Percentiles rank a stretch among this genome's conserved stretches.
These are phyloP conservation scores for Dactylellina leptospora DNA, from an alignment of 2,329 filamentous ascomycete species.

Conservation along the genomic window DNA sequence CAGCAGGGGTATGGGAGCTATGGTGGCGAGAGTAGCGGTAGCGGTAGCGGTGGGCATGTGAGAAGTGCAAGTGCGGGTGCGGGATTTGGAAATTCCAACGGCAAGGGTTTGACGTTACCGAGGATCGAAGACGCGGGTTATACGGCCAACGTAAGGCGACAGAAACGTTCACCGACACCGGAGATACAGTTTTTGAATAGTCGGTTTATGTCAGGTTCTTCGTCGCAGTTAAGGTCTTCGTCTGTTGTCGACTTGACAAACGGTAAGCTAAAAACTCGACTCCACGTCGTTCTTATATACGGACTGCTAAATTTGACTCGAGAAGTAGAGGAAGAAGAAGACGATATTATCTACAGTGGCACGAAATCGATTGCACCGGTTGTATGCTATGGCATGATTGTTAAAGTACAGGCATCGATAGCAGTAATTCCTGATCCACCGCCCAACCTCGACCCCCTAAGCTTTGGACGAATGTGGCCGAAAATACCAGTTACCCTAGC, in stretches of 20 bases:
- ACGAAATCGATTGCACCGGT: slow-evolving; percentile 41
- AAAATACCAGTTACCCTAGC: slow-evolving; percentile 41
- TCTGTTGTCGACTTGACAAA: slow-evolving; percentile 46
- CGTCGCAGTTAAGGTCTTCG: slow-evolving; percentile 25
- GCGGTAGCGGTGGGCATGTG: background rate
- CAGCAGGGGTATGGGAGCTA: slow-evolving; percentile 20
- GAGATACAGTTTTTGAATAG: slow-evolving; percentile 52
- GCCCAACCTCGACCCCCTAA: slow-evolving; percentile 41
- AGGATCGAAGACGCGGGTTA: slow-evolving; percentile 35
- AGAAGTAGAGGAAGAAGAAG: slow-evolving; percentile 38
- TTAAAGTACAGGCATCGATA: slow-evolving; percentile 45
- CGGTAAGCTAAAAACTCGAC: slow-evolving; percentile 18
- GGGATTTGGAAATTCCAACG: slow-evolving; percentile 20
- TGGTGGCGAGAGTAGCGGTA: slow-evolving; percentile 6
- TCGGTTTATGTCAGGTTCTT: slow-evolving; percentile 32
- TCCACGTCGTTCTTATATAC: background rate
- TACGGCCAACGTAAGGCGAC: slow-evolving; percentile 2
- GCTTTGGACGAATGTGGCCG: slow-evolving; percentile 50
- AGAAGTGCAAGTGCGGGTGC: slow-evolving; percentile 4
- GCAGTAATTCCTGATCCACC: slow-evolving; percentile 43
- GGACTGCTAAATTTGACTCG: background rate
- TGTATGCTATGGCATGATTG: slow-evolving; percentile 49
- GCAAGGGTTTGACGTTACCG: slow-evolving; percentile 25
- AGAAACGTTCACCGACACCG: slow-evolving; percentile 41
- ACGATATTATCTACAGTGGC: slow-evolving; percentile 49